Conservation (phyloP, 2,329 filamentous ascomycete species). For the Teratosphaeria zuluensis region DNA sequence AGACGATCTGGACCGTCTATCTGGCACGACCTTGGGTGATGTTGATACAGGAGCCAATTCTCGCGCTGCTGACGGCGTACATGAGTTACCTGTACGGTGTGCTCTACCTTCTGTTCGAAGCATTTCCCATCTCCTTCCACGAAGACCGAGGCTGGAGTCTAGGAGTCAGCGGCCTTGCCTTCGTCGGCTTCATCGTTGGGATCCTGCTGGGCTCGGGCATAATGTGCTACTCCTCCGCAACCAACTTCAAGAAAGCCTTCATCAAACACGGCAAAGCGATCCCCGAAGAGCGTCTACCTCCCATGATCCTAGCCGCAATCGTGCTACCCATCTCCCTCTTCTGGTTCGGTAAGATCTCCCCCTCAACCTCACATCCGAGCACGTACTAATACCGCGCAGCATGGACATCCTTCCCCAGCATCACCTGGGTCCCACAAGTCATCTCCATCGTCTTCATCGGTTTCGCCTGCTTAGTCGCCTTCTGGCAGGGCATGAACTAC, state of each 20-base stretch:
- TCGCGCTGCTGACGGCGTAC: conserved; percentile 21
- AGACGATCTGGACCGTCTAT: conserved; percentile 16
- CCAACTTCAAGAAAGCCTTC: conserved; percentile 13
- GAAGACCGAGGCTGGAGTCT: conserved; percentile 16
- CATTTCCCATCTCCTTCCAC: conserved; percentile 26
- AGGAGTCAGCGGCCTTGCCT: conserved; percentile 18
- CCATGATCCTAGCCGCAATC: conserved; percentile 35
- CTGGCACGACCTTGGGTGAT: conserved; percentile 19
- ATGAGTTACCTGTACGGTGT: conserved; percentile 22
- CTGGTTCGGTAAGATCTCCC: conserved; percentile 28
- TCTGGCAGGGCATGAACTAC: conserved; percentile 24
- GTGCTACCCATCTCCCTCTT: conserved; percentile 36
- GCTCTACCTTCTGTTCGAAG: conserved; percentile 33
- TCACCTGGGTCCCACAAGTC: conserved; percentile 34
- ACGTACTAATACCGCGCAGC: neutral
- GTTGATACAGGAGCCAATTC: conserved; percentile 19
- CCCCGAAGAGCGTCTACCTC: conserved; percentile 36
- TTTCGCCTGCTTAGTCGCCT: conserved; percentile 29
- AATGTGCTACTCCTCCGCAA: conserved; percentile 14
- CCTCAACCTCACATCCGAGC: neutral
- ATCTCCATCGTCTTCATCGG: conserved; percentile 32
- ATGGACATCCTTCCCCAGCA: conserved; percentile 29
- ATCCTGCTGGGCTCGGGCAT: conserved; percentile 13
- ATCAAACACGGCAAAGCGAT: conserved; percentile 11
- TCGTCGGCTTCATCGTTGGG: conserved; percentile 17